Evolutionary conservation across 106 monocot species (phyloP), one percentile per base, ranked within the genome.

Genomic region (Dendrobium huoshanense): DNA sequence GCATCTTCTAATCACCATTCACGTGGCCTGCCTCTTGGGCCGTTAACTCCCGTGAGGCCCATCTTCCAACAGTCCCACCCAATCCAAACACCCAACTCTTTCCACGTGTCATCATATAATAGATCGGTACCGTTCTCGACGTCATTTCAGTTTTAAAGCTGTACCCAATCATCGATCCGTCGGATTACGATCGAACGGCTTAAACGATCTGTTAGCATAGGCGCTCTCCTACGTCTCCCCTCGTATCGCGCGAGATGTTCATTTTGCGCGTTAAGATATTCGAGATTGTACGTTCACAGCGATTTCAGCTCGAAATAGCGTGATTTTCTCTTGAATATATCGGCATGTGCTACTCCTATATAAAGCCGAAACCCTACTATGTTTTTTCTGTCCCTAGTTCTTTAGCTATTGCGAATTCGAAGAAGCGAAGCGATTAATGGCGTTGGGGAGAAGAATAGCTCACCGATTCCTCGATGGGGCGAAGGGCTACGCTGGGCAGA

Each of bases 381-480:
- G 9, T 15, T 33, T 70, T 65, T 70, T 31, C 1, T 2, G 37
- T 37, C 37, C n/a, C 31, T 37, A 4, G 16, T 70, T 70, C 70
- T 4, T 61, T 3, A 37, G 2, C 31, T 70, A 6, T 37, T 70
- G 70, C 33, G 37, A 70, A n/a, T 61, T 3, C 13, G 3, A 15
- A 56, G 56, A 56, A 56, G 3, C 27, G 7, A 15, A 25, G 1
- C 33, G 33, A 31, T 16, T 6, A 70, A 78, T 78, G 78, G 78
- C 37, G 78, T 59, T 78, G 22, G 31, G 55, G 31, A 77, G 54
- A 55, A 20, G 58, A 7, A 33, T 59, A 31, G 78, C 58, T 55
- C 78, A 58, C 20, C 55, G 78, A 4, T 78, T 78, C 37, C 58
- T 78, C 40, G 58, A 78, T 19, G 33, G 37, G 7, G 78, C 58